phyloP scores from a whole-genome alignment of 371 early-diverging fungal genomes.

The Syncephalis plumigaleata region DNA sequence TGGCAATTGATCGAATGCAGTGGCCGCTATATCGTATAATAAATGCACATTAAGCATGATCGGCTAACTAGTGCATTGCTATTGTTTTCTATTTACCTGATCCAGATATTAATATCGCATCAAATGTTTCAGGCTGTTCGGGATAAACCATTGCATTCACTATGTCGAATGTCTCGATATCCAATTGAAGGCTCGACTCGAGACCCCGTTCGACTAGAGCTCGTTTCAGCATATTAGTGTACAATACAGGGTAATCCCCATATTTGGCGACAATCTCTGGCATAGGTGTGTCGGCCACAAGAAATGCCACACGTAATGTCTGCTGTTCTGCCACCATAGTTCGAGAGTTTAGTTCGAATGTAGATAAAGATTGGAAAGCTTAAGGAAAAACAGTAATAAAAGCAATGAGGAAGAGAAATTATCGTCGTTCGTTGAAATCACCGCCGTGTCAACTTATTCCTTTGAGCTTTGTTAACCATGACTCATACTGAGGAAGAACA shows the following conservation, averaged over 20 bases:
- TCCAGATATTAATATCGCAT: slow-evolving; percentile 7
- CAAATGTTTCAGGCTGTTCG: slow-evolving; percentile 1
- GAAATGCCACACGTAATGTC: neutral
- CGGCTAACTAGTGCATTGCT: neutral
- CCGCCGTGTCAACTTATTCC: too few species aligned
- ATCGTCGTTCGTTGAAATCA: too few species aligned
- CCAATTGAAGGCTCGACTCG: neutral
- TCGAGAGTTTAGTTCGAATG: too few species aligned
- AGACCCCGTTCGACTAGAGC: neutral
- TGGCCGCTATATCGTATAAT: slow-evolving; percentile 7
- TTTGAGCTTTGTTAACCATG: too few species aligned
- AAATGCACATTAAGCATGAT: neutral
- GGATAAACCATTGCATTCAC: slow-evolving; percentile 21
- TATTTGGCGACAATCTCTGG: neutral
- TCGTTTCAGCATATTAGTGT: slow-evolving; percentile 3
- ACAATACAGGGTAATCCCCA: slow-evolving; percentile 2
- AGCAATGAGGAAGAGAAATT: too few species aligned
- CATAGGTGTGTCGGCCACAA: neutral
- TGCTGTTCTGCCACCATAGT: neutral
- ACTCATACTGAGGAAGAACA: too few species aligned
- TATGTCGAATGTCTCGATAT: slow-evolving; percentile 19
- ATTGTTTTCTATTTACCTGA: slow-evolving; percentile 5
- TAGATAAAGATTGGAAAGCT: too few species aligned
- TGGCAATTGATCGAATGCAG: slow-evolving; percentile 22
- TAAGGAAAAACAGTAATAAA: too few species aligned